A percentile compares a stretch with the other conserved stretches of the same genome.
Conservation (phyloP, 352 stramenopile species). For the Phytophthora sp. region DNA sequence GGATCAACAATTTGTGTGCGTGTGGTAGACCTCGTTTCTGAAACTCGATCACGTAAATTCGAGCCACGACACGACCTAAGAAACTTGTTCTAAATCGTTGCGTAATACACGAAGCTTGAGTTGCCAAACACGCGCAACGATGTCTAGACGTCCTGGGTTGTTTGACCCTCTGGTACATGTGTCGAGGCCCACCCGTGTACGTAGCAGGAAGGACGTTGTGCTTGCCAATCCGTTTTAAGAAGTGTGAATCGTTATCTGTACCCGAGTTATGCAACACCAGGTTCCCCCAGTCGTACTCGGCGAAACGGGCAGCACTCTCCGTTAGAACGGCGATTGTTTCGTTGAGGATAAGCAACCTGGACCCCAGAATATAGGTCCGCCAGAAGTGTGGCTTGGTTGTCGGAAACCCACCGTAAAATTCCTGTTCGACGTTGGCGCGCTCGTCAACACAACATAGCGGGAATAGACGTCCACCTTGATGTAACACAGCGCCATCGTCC, state of each 20-base stretch:
- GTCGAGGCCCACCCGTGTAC: not conserved
- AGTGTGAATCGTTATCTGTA: too few relatives aligned
- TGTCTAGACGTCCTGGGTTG: not conserved
- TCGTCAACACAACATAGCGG: not conserved
- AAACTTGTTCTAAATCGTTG: not conserved
- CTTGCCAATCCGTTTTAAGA: too few relatives aligned
- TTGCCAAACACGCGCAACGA: not conserved
- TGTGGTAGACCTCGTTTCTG: not conserved
- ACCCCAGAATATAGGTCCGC: not conserved
- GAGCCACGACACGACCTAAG: not conserved
- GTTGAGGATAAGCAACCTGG: too few relatives aligned
- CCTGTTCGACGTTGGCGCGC: not conserved
- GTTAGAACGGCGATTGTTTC: too few relatives aligned
- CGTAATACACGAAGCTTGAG: not conserved
- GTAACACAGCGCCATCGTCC: too few relatives aligned
- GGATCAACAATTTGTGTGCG: too few relatives aligned
- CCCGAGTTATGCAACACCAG: too few relatives aligned
- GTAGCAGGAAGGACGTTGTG: not conserved
- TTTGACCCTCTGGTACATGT: not conserved
- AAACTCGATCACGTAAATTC: not conserved
- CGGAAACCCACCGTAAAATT: too few relatives aligned
- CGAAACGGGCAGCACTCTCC: too few relatives aligned
- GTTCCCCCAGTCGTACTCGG: too few relatives aligned
- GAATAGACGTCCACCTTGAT: not conserved
- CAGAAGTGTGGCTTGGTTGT: too few relatives aligned